A percentile compares a stretch with the other conserved stretches of the same genome.
These are phyloP conservation scores for Pseudocercospora fijiensis DNA, from an alignment of 2,329 filamentous ascomycete species.

Conservation along the genomic window DNA sequence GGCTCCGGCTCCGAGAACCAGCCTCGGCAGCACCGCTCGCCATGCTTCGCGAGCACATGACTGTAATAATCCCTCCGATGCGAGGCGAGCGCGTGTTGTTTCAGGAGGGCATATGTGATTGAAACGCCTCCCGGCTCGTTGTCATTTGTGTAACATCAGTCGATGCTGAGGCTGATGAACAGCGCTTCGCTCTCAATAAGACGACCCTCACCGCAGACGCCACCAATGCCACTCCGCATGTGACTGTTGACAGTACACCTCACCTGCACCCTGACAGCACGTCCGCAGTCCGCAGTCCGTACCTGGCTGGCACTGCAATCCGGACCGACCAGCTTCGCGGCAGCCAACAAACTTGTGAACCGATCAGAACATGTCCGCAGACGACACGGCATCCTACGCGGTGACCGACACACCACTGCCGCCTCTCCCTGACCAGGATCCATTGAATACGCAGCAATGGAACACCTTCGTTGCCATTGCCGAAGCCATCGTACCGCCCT, in stretches of 20 bases:
- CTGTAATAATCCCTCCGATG: neutral
- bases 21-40: neutral
- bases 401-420: constrained; percentile 35
- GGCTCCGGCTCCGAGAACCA: neutral
- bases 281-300: neutral
- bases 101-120: neutral
- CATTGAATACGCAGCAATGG: constrained; percentile 59
- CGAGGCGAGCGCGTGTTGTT: neutral
- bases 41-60: too few species aligned
- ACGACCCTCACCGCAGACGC: neutral
- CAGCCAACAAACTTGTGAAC: neutral
- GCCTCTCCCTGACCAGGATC: constrained; percentile 47
- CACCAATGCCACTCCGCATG: constrained; percentile 3
- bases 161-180: neutral
- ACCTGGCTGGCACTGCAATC: neutral
- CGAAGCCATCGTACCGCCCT: constrained; percentile 60
- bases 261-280: neutral
- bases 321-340: neutral
- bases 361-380: constrained; percentile 25
- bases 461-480: constrained; percentile 57
- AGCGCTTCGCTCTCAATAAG: neutral
- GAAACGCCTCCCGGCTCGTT: neutral
- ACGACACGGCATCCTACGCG: constrained; percentile 16
- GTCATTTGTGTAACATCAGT: neutral
- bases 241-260: constrained; percentile 9